Evolutionary conservation across 2,329 filamentous ascomycete species (phyloP).

Genomic region (Microdochium trichocladiopsis): DNA sequence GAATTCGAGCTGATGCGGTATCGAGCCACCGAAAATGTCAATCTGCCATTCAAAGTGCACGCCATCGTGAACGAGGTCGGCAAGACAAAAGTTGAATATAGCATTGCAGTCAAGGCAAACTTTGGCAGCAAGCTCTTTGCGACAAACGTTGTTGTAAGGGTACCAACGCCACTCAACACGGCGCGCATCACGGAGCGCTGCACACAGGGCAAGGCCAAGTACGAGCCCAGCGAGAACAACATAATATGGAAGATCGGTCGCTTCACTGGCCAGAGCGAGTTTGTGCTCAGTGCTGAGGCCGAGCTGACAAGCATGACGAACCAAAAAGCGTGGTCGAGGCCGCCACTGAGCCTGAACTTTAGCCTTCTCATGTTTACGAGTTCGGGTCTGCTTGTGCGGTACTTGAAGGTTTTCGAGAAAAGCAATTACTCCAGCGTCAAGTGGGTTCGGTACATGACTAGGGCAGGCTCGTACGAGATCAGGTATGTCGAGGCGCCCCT

Average conservation of each 20-base stretch:
- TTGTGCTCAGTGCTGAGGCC: conserved; percentile 88
- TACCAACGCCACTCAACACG: conserved; percentile 94
- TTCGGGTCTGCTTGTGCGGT: conserved; percentile 83
- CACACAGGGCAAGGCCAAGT: conserved; percentile 94
- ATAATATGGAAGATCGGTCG: conserved; percentile 98
- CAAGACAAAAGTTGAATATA: conserved; percentile 97
- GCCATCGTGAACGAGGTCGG: conserved; percentile 97
- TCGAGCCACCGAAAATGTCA: conserved; percentile 96
- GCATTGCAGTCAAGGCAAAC: conserved; percentile 94
- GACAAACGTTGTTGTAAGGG: conserved; percentile 89
- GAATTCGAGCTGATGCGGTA: conserved; percentile 99
- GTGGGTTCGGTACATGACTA: conserved; percentile 98
- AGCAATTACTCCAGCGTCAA: conserved; percentile 98
- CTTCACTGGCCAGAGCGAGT: conserved; percentile 98
- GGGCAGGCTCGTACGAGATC: conserved; percentile 96
- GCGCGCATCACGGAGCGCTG: conserved; percentile 89
- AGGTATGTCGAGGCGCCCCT: conserved; percentile 51
- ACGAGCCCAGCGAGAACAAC: conserved; percentile 95
- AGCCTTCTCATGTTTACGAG: conserved; percentile 97
- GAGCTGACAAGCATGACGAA: conserved; percentile 95
- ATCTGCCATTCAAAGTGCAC: conserved; percentile 96
- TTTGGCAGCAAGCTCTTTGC: conserved; percentile 95
- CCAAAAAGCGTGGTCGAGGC: conserved; percentile 93
- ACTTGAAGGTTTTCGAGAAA: conserved; percentile 99
- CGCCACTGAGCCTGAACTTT: conserved; percentile 86